Evolutionary conservation across 1,284 basidiomycete genomes (phyloP).

Genomic region (Ceratobasidium sp.): DNA sequence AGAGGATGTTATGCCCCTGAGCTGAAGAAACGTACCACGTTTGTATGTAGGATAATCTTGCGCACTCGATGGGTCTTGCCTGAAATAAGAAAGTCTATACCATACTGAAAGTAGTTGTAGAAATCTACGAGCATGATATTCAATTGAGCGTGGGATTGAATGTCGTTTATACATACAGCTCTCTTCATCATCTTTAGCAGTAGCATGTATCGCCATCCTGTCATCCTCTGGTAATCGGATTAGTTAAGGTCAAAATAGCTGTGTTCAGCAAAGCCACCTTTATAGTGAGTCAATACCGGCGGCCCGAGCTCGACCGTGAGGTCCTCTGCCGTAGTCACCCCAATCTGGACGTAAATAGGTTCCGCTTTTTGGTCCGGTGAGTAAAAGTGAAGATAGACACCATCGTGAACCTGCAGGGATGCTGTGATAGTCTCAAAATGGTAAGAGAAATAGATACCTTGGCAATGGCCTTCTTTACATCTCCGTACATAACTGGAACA

Average conservation of each 20-base stretch:
- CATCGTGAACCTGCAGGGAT: constrained; percentile 68
- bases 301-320: constrained; percentile 78
- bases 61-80: constrained; percentile 73
- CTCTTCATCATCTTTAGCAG: constrained; percentile 54
- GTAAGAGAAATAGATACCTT: constrained; percentile 65
- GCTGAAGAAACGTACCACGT: constrained; percentile 65
- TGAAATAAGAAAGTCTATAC: constrained; percentile 77
- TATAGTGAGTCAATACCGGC: constrained; percentile 79
- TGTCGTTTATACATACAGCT: constrained; percentile 52
- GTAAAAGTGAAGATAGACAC: constrained; percentile 72
- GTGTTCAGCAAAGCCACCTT: constrained; percentile 47
- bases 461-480: constrained; percentile 68
- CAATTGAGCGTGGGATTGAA: constrained; percentile 46
- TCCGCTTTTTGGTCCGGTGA: constrained; percentile 43
- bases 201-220: constrained; percentile 76
- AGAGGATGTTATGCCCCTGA: background rate
- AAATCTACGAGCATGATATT: constrained; percentile 64
- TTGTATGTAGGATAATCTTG: constrained; percentile 86
- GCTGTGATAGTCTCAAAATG: constrained; percentile 63
- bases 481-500: constrained; percentile 71
- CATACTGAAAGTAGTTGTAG: constrained; percentile 91
- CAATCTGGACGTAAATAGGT: constrained; percentile 71
- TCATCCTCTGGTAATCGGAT: constrained; percentile 68
- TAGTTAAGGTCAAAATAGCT: background rate
- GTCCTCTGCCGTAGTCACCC: constrained; percentile 83